These are phyloP conservation scores for Phoma sp. DNA, from an alignment of 2,329 filamentous ascomycete genomes.

Conservation along the genomic window DNA sequence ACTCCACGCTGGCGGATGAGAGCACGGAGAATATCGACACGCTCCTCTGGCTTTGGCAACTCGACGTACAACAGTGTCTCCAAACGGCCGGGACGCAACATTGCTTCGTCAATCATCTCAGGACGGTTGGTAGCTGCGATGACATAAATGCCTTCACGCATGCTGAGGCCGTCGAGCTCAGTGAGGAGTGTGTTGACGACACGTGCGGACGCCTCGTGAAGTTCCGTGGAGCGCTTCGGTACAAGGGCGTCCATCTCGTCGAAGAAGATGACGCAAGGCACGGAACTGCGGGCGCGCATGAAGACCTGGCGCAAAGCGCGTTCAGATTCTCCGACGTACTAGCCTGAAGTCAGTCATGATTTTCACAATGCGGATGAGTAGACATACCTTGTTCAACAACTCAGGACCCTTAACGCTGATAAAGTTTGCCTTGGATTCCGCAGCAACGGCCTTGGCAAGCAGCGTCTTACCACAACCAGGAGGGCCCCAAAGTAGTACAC, in stretches of 20 bases:
- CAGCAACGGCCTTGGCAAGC: conserved; percentile 93
- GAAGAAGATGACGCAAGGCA: conserved; percentile 96
- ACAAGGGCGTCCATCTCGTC: conserved; percentile 96
- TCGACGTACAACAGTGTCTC: conserved; percentile 91
- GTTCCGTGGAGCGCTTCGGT: conserved; percentile 76
- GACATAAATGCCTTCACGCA: conserved; percentile 86
- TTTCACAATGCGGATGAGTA: background rate
- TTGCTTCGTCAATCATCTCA: conserved; percentile 95
- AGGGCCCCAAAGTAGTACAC: conserved; percentile 94
- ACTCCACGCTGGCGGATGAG: conserved; percentile 58
- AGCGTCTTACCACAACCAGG: conserved; percentile 97
- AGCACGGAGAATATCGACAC: conserved; percentile 84
- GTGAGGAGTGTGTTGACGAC: conserved; percentile 96
- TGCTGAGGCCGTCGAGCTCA: conserved; percentile 86
- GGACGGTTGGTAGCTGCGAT: conserved; percentile 95
- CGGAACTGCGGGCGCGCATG: conserved; percentile 80
- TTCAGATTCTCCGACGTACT: conserved; percentile 94
- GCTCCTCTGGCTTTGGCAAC: conserved; percentile 77
- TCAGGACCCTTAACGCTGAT: conserved; percentile 98
- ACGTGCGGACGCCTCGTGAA: conserved; percentile 82
- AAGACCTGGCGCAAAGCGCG: conserved; percentile 93
- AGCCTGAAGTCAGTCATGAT: conserved; percentile 6
- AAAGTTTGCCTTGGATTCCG: conserved; percentile 95
- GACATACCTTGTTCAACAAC: conserved; percentile 80
- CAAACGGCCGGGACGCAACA: conserved; percentile 88